Conservation (phyloP, 495 filamentous ascomycete genomes). For the Daldinia grandis region DNA sequence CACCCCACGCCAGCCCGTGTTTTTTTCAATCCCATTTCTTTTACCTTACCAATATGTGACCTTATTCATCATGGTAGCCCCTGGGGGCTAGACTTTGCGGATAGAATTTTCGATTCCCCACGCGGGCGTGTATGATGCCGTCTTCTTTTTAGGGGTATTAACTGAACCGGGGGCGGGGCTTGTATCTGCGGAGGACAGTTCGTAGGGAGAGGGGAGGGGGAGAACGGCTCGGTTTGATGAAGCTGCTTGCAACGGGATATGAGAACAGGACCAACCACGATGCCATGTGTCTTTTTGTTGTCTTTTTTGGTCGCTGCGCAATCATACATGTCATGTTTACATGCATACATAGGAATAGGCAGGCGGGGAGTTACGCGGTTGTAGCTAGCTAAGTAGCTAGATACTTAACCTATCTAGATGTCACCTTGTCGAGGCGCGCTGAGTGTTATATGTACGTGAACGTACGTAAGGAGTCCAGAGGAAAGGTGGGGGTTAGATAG, state of each 20-base stretch:
- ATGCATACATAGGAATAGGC: slow-evolving; percentile 29
- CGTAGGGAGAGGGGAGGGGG: background rate
- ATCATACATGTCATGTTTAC: slow-evolving; percentile 15
- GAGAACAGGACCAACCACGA: slow-evolving; percentile 35
- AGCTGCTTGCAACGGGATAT: slow-evolving; percentile 32
- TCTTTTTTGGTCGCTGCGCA: slow-evolving; percentile 12
- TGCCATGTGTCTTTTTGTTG: slow-evolving; percentile 21
- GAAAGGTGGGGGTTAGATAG: background rate
- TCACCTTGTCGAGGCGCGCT: background rate
- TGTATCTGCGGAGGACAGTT: background rate
- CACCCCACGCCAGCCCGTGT: slow-evolving; percentile 19
- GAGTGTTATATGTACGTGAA: background rate
- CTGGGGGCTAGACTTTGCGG: slow-evolving; percentile 8
- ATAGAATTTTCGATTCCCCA: slow-evolving; percentile 2
- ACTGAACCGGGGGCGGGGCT: background rate
- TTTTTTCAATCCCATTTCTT: slow-evolving; percentile 21
- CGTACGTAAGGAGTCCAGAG: background rate
- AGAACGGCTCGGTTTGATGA: slow-evolving; percentile 23
- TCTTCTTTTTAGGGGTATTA: background rate
- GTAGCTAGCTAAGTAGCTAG: background rate
- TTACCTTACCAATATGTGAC: slow-evolving; percentile 4
- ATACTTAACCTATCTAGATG: background rate
- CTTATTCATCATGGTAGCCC: slow-evolving; percentile 14
- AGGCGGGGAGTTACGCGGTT: slow-evolving; percentile 10
- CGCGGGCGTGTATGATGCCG: background rate